These are phyloP conservation scores for Hirsutella rhossiliensis DNA, from an alignment of 2,329 filamentous ascomycete genomes.

Conservation along the genomic window DNA sequence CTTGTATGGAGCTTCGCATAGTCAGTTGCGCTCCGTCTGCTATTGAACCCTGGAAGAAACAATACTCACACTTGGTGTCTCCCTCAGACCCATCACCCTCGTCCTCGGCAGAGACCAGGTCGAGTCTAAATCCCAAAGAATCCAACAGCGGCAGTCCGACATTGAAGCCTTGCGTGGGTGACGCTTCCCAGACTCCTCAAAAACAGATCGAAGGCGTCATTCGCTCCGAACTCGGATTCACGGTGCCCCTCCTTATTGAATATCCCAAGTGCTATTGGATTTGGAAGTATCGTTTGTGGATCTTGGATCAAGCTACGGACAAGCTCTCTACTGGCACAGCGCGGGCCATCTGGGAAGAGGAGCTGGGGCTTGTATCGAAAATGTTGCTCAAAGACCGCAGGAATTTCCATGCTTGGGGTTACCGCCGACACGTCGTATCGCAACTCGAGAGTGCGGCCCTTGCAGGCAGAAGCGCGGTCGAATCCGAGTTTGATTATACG, in stretches of 20 bases:
- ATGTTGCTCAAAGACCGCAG: constrained; percentile 79
- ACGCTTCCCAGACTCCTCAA: not conserved
- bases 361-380: constrained; percentile 71
- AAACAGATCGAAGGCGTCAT: constrained; percentile 31
- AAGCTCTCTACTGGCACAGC: constrained; percentile 46
- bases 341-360: constrained; percentile 65
- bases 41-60: constrained; percentile 39
- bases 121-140: constrained; percentile 21
- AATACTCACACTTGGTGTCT: constrained; percentile 49
- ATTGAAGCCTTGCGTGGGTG: not conserved
- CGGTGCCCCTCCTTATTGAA: constrained; percentile 70
- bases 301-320: constrained; percentile 58
- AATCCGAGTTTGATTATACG: constrained; percentile 80
- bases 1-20: constrained; percentile 40
- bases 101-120: constrained; percentile 39
- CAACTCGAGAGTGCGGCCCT: constrained; percentile 52
- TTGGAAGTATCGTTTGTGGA: constrained; percentile 91
- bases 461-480: constrained; percentile 50
- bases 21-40: constrained; percentile 41
- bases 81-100: constrained; percentile 43
- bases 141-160: not conserved
- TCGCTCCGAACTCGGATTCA: constrained; percentile 64
- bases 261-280: constrained; percentile 99
- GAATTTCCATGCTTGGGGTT: constrained; percentile 96
- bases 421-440: constrained; percentile 68